Base-by-base conservation (phyloP, 2,329 filamentous ascomycete species). In the Ceratocystis cubensis region DNA sequence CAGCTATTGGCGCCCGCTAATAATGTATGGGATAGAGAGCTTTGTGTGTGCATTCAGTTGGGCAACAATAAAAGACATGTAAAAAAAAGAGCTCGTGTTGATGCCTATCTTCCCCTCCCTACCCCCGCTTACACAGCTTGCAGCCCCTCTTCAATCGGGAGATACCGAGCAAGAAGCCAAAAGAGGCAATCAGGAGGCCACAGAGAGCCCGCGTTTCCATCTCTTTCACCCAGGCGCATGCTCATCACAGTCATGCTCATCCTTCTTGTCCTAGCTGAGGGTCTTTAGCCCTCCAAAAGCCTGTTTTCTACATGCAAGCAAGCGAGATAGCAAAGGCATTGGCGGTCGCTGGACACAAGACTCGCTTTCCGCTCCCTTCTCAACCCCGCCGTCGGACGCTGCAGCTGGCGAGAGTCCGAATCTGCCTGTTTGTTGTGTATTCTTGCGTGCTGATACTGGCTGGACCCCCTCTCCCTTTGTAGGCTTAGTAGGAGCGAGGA, bases 351-450 rank as follows among this genome's bases (percentile, higher is more conserved):
- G 37, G 10, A 50, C 17, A 50, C 48, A 20, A 20, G 3, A 53
- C 48, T 25, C 15, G 30, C 28, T 30, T 37, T 59, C 13, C 15
- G 10, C 15, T 59, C 13, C 17, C 30, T 33, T 41, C 37, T 30
- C 6, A 17, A 2, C 5, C 56, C 28, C 28, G 28, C 33, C 56
- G 28, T 59, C 56, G 56, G 56, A 59, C 25, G 13, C 56, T 59
- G 15, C 15, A 3, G 8, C 56, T 59, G 56, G 56, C 56, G 56
- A 59, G 56, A 59, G 56, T 59, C 56, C 56, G 56, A 8, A 59
- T 53, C 8, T 10, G 20, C 22, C 22, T 59, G 56, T n/a, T 59
- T 59, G 56, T 28, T 33, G 56, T 37, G 17, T 50, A 22, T 22
- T 20, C 48, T 41, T 41, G 37, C 3, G 37, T 41, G 33, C 46